phyloP scores from a whole-genome alignment of 768 basidiomycete species.

The Pleurotus tuber-regium region DNA sequence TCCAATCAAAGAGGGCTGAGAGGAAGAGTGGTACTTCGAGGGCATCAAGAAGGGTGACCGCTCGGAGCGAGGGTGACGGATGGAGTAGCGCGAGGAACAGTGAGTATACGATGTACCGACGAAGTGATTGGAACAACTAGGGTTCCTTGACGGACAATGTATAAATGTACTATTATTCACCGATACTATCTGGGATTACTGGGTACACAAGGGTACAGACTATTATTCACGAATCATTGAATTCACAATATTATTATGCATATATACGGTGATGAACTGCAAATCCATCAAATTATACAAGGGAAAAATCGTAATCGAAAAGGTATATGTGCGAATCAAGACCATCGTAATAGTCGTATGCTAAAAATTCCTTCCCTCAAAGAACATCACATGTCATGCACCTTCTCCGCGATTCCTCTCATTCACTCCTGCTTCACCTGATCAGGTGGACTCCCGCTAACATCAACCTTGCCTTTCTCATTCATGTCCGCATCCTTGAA shows the following conservation, averaged over 20 bases:
- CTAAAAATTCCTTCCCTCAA: too few species aligned
- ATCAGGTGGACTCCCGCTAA: slow-evolving; percentile 43
- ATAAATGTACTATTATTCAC: background rate
- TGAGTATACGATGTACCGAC: slow-evolving; percentile 7
- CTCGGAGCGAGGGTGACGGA: background rate
- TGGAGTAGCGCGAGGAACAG: slow-evolving; percentile 3
- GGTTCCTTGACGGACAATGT: too few species aligned
- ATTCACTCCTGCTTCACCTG: slow-evolving; percentile 12
- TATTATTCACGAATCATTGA: too few species aligned
- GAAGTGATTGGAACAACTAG: slow-evolving; percentile 10
- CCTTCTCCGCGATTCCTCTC: background rate
- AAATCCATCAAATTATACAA: too few species aligned
- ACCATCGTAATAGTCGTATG: too few species aligned
- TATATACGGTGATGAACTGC: too few species aligned
- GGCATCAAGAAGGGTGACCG: background rate
- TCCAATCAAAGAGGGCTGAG: background rate
- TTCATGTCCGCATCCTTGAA: slow-evolving; percentile 53
- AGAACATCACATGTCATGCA: background rate
- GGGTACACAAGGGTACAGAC: too few species aligned
- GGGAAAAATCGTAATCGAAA: too few species aligned
- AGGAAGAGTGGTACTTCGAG: background rate
- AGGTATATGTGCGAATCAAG: too few species aligned
- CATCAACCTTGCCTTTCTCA: slow-evolving; percentile 57
- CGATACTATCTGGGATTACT: too few species aligned
- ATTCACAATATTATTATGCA: too few species aligned